phyloP scores from a whole-genome alignment of 352 stramenopile species.

The Achlya hypogyna region DNA sequence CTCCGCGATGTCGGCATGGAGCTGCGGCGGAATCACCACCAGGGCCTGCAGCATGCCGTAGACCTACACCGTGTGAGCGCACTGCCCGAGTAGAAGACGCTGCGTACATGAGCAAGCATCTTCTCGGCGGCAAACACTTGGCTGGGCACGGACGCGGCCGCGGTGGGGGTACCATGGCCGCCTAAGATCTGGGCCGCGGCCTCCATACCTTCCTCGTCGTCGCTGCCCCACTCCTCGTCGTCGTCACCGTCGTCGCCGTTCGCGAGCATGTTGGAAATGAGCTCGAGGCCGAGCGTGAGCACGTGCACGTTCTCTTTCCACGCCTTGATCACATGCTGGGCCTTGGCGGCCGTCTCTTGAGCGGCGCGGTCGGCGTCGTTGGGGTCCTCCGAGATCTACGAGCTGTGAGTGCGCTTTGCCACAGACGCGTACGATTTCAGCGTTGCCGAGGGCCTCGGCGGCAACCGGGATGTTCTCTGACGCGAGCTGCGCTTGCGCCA shows the following conservation, averaged over 20 bases:
- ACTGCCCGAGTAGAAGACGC: background rate
- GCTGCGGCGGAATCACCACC: slow-evolving; percentile 53
- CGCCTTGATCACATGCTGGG: slow-evolving; percentile 52
- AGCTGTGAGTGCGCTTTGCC: background rate
- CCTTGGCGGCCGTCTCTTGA: slow-evolving; percentile 46
- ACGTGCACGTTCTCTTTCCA: slow-evolving; percentile 79
- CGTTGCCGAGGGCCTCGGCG: slow-evolving; percentile 48
- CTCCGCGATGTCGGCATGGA: slow-evolving; percentile 33
- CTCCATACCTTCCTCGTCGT: slow-evolving; percentile 85
- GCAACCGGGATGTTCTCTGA: slow-evolving; percentile 49
- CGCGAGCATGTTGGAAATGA: slow-evolving; percentile 56
- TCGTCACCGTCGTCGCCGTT: slow-evolving; percentile 48
- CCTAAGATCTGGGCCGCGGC: slow-evolving; percentile 22
- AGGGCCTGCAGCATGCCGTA: slow-evolving; percentile 60
- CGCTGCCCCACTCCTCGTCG: slow-evolving; percentile 77
- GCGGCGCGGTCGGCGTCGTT: slow-evolving; percentile 56
- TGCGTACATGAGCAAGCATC: slow-evolving; percentile 10
- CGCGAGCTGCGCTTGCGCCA: slow-evolving; percentile 61
- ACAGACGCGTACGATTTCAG: slow-evolving; percentile 27
- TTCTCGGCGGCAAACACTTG: slow-evolving; percentile 19
- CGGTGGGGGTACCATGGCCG: background rate
- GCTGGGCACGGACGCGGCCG: background rate
- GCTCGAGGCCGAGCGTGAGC: slow-evolving; percentile 64
- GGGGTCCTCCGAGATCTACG: slow-evolving; percentile 20
- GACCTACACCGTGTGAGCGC: background rate